A percentile compares a stretch with the other conserved stretches of the same genome.
Evolutionary conservation across 1,284 basidiomycete genomes (phyloP).

Genomic region (Amylostereum chailletii): DNA sequence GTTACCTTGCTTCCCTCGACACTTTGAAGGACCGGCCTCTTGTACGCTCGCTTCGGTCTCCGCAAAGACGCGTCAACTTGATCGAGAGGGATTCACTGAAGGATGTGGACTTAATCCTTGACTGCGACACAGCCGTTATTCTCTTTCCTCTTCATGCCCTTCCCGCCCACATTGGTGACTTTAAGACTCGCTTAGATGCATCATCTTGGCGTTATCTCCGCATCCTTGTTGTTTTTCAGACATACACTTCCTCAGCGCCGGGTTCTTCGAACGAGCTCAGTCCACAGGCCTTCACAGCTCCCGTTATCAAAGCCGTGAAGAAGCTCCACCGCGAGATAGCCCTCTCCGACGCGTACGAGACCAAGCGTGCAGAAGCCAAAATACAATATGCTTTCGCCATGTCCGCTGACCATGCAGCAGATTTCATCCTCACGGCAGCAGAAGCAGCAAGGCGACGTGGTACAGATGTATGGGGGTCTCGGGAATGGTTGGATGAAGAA

Average conservation of each 20-base stretch:
- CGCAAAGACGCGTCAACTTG: conserved; percentile 39
- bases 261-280: not conserved
- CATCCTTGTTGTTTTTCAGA: conserved; percentile 56
- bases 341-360: conserved; percentile 48
- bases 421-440: conserved; percentile 43
- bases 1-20: conserved; percentile 58
- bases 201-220: conserved; percentile 52
- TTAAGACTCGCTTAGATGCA: conserved; percentile 29
- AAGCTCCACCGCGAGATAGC: conserved; percentile 52
- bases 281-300: conserved; percentile 43
- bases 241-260: conserved; percentile 37
- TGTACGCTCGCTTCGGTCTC: conserved; percentile 37
- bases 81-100: conserved; percentile 45
- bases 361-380: conserved; percentile 29
- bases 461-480: conserved; percentile 41
- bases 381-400: conserved; percentile 54
- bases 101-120: conserved; percentile 27
- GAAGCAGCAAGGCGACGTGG: conserved; percentile 22
- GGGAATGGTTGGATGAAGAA: conserved; percentile 52
- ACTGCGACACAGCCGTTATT: conserved; percentile 36
- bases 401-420: conserved; percentile 52
- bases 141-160: conserved; percentile 49
- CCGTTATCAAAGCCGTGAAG: conserved; percentile 55
- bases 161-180: conserved; percentile 35
- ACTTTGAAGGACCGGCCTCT: conserved; percentile 59